Evolutionary conservation across 2,329 filamentous ascomycete species (phyloP), one percentile per base, ranked within the genome.

Genomic region (Graphilbum ipis-grandicollis): DNA sequence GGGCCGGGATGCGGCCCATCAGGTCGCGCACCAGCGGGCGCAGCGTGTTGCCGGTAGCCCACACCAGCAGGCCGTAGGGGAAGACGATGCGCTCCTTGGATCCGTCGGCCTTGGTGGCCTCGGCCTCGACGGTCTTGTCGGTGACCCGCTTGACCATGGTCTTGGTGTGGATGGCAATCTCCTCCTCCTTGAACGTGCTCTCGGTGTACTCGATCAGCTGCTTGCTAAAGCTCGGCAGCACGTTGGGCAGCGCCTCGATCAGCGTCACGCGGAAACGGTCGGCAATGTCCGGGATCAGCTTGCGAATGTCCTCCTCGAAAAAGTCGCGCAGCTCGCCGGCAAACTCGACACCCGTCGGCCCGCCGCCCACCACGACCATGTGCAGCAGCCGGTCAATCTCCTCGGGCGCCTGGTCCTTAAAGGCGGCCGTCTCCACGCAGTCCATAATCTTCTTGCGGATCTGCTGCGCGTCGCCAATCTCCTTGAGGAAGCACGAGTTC

Each of bases 401-500:
- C 47, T 90, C 83, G 14, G 71, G 64, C 28, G 72, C 68, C 64
- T 98, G 90, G 54, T 85, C 88, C 72, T 96, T 96, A 78, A 98
- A 94, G 43, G 84, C 88, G 36, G 90, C 90, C 26, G 88, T 94
- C 65, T 98, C 90, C 49, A 93, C 86, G 57, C 90, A 98, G 65
- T 98, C 90, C 90, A 98, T 98, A 60, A 98, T 94, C 61, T 84
- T 85, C 69, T 88, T 94, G 54, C 90, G 84, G 55, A 98, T 98
- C 53, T 75, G 73, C 62, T 98, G 90, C 40, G 90, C 90, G 57
- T 98, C 92, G 46, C 71, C 75, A 53, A 98, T 93, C 64, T 98
- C 92, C 71, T 98, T 98, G 56, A 98, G 63, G 72, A 98, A 98
- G 65, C 86, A 93, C 49, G 83, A 88, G 67, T 98, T 65, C 62